Conservation (phyloP, 441 rosid genomes). For the Gossypium davidsonii region DNA sequence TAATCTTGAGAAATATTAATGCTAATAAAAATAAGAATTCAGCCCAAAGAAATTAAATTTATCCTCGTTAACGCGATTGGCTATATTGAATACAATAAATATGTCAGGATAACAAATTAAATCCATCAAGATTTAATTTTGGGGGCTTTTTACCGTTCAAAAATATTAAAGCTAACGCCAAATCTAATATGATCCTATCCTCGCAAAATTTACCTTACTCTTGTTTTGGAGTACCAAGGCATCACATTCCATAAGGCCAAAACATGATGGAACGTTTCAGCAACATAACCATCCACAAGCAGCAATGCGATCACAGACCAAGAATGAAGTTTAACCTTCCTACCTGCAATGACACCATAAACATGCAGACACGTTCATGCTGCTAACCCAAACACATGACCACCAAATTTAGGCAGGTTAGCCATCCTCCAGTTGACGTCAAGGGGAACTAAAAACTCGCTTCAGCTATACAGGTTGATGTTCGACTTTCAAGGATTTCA, state of each 20-base stretch:
- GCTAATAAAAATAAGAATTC: no score
- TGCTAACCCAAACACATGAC: neutral
- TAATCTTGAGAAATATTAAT: no score
- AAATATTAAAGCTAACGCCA: no score
- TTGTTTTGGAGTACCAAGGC: neutral
- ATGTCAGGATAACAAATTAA: no score
- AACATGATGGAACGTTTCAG: neutral
- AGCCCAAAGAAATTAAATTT: no score
- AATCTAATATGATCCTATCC: no score
- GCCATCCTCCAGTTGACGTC: constrained; percentile 13
- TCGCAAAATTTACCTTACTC: neutral
- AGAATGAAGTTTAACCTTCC: neutral
- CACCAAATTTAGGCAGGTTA: neutral
- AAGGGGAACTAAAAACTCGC: neutral
- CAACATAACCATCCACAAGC: neutral
- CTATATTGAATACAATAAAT: no score
- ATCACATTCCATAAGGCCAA: neutral
- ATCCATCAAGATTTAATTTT: no score
- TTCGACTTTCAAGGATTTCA: neutral
- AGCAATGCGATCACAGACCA: neutral
- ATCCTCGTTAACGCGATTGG: no score
- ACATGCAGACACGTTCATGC: neutral
- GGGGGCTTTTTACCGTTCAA: no score
- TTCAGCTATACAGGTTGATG: neutral
- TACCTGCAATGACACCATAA: neutral